phyloP scores from a whole-genome alignment of 495 filamentous ascomycete species.

The Podospora pseudopauciseta region DNA sequence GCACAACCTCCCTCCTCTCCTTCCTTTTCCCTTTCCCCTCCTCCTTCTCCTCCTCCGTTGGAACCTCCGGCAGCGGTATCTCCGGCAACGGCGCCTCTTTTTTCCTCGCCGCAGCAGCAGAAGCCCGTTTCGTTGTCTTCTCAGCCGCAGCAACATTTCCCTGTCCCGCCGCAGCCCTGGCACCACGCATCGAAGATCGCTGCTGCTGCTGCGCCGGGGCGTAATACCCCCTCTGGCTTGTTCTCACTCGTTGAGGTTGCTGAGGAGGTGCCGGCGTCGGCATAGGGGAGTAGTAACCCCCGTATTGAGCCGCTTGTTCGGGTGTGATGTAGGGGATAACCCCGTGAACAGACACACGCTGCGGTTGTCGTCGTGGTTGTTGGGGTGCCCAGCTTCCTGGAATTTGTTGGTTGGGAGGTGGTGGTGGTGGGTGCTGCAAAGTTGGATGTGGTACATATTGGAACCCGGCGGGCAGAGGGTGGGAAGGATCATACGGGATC shows the following conservation, averaged over 20 bases:
- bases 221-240: background rate
- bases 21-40: too few relatives aligned
- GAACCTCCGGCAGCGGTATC: background rate
- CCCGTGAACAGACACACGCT: background rate
- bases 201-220: background rate
- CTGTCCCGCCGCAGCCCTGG: background rate
- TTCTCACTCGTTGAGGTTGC: too few relatives aligned
- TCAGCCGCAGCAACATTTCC: too few relatives aligned
- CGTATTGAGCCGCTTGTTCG: slow-evolving; percentile 7
- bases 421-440: background rate
- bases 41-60: background rate
- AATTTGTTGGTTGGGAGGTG: too few relatives aligned
- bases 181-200: background rate
- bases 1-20: too few relatives aligned
- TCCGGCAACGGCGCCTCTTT: background rate
- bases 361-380: background rate
- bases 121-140: too few relatives aligned
- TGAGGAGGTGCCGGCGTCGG: background rate
- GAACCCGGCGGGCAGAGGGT: background rate
- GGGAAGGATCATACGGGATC: slow-evolving; percentile 15
- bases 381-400: background rate
- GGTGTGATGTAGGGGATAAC: background rate
- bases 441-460: background rate
- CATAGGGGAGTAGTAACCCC: slow-evolving; percentile 21
- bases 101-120: background rate